Conservation (phyloP, 805 yeast genomes). For the Ogataea trehalophila region DNA sequence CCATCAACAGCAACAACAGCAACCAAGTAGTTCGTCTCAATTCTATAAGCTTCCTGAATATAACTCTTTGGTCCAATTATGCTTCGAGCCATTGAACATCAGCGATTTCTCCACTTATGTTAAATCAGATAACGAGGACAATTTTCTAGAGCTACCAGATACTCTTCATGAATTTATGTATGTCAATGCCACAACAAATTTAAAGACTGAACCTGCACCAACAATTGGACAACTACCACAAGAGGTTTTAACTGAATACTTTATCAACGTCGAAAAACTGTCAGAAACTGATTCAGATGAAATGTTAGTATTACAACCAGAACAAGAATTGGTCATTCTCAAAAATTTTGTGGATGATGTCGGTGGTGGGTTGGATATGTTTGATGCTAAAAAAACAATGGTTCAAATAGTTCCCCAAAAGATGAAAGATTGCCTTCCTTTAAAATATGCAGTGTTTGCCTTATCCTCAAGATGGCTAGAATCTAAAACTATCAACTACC, state of each 20-base stretch:
- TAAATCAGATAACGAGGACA: conserved; percentile 5
- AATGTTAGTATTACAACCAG: conserved; percentile 10
- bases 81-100: conserved; percentile 12
- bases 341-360: conserved; percentile 34
- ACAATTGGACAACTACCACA: conserved; percentile 12
- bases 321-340: conserved; percentile 26
- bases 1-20: conserved; percentile 5
- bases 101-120: conserved; percentile 10
- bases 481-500: conserved; percentile 12
- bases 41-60: conserved; percentile 5
- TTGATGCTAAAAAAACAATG: conserved; percentile 18
- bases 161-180: conserved; percentile 37
- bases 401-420: conserved; percentile 14
- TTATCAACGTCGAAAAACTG: conserved; percentile 18
- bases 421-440: conserved; percentile 13
- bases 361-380: conserved; percentile 38
- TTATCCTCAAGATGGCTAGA: conserved; percentile 19
- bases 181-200: conserved; percentile 28
- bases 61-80: conserved; percentile 6
- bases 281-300: conserved; percentile 10
- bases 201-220: conserved; percentile 5
- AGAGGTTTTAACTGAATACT: conserved; percentile 17
- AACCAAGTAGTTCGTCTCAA: not conserved
- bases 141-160: conserved; percentile 25
- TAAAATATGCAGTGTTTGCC: conserved; percentile 20